Evolutionary conservation across 2,329 filamentous ascomycete genomes (phyloP).

Genomic region (Lithohypha guttulata): DNA sequence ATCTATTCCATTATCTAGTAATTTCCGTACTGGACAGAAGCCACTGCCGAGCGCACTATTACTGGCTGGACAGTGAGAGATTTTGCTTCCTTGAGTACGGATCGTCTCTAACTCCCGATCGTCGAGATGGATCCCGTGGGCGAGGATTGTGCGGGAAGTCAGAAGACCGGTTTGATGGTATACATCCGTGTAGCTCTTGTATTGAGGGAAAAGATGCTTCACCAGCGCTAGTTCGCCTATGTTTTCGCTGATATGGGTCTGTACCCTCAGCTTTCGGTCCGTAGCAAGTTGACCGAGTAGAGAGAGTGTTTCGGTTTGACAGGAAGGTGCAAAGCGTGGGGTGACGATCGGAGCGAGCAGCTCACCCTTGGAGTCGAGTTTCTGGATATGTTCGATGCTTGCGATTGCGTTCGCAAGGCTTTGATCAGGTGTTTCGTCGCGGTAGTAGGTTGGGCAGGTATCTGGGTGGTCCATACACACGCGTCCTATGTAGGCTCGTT

Average conservation of each 20-base stretch:
- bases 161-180: constrained; percentile 67
- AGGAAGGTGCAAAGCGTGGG: constrained; percentile 50
- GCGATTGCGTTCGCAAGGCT: constrained; percentile 47
- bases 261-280: constrained; percentile 49
- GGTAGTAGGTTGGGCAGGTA: constrained; percentile 65
- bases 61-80: constrained; percentile 78
- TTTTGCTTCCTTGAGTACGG: constrained; percentile 48
- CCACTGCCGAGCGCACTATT: constrained; percentile 78
- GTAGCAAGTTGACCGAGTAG: constrained; percentile 54
- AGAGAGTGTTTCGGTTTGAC: constrained; percentile 44
- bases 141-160: constrained; percentile 63
- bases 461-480: constrained; percentile 79
- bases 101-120: constrained; percentile 57
- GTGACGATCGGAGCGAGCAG: constrained; percentile 75
- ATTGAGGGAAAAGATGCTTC: constrained; percentile 53
- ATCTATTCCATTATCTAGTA: constrained; percentile 63
- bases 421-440: constrained; percentile 55
- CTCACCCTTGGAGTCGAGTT: constrained; percentile 51
- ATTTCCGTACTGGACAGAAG: constrained; percentile 59
- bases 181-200: constrained; percentile 58
- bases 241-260: constrained; percentile 90
- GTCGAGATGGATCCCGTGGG: constrained; percentile 70
- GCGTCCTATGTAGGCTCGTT: constrained; percentile 81
- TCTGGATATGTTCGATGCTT: constrained; percentile 54
- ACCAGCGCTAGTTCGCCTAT: constrained; percentile 62